Conservation (phyloP, 805 yeast species). For the Yamadazyma kitorensis region DNA sequence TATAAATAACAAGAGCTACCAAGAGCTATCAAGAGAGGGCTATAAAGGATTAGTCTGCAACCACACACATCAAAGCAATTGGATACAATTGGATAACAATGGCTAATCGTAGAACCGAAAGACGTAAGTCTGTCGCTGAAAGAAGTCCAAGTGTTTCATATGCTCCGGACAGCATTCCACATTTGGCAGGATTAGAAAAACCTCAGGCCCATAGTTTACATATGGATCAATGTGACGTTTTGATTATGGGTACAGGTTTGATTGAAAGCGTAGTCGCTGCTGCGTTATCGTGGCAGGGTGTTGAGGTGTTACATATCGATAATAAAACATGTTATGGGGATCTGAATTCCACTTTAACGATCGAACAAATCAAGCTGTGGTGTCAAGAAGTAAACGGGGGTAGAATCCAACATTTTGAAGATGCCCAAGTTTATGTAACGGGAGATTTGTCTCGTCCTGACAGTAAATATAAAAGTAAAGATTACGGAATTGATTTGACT, state of each 20-base stretch:
- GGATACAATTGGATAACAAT: neutral
- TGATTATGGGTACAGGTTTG: constrained; percentile 90
- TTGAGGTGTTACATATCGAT: constrained; percentile 89
- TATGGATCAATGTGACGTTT: constrained; percentile 69
- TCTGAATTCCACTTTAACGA: constrained; percentile 76
- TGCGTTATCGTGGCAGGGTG: constrained; percentile 97
- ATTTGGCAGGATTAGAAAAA: constrained; percentile 73
- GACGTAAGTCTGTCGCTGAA: constrained; percentile 45
- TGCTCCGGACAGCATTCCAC: constrained; percentile 56
- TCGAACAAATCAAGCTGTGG: constrained; percentile 86
- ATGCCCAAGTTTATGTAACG: constrained; percentile 81
- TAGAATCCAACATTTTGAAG: constrained; percentile 46
- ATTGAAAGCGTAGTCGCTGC: constrained; percentile 88
- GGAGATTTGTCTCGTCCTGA: constrained; percentile 36
- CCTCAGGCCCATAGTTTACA: constrained; percentile 67
- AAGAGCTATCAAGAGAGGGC: too few species aligned
- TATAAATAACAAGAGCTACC: too few species aligned
- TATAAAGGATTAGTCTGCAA: too few species aligned
- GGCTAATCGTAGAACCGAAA: constrained; percentile 24
- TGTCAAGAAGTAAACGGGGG: constrained; percentile 63
- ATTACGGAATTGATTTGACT: constrained; percentile 82
- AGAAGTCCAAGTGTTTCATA: constrained; percentile 43
- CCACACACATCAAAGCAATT: neutral
- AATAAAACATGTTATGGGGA: constrained; percentile 86
- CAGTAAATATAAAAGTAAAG: constrained; percentile 42